Base-by-base conservation (phyloP, 1,139 yeast genomes). In the Saccharomyces hybrid region DNA sequence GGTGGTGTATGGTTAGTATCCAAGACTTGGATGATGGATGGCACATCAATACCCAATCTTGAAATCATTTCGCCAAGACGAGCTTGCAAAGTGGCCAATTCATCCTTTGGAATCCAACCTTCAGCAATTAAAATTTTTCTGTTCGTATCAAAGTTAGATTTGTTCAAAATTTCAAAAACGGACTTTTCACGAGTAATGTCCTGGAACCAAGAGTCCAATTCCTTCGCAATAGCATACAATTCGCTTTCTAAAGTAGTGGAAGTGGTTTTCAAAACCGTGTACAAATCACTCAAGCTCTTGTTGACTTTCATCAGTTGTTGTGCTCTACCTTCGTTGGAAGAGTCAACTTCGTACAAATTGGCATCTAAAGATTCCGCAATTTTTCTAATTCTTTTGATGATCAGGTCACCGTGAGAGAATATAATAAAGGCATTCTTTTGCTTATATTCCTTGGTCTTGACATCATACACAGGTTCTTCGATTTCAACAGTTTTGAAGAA, bases 41-140 rank as follows among this genome's bases (percentile, higher is more conserved):
- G 88, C 27, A 65, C 64, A 53, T 67, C 71, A 23, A 63, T 58
- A 42, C 70, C 71, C 42, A 86, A 76, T 52, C 81, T 82, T 41
- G 79, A 70, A 14, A 84, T 81, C 41, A 81, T 75, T 47, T 74
- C 69, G 55, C 80, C 84, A n/a, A 89, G 78, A 38, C 84, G 78
- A 54, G 78, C 79, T 56, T 82, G 75, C 34, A 89, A 69, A 8
- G 66, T 58, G 5, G 70, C 69, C 38, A 84, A 67, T 56, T 81
- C 84, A 58, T 76, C 77, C 30, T 73, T 69, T 50, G 96, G 96
- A 41, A 90, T 79, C 99, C 99, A 93, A 32, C 98, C 99, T 75
- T 93, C 99, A n/a, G 96, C 98, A 57, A 93, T 89, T 54, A 93
- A 75, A 57, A 95, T 87, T 63, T 93, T 81, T 71, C 98, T 80